These are phyloP conservation scores for Melanogaster broomeanus DNA, from an alignment of 768 basidiomycete species.

Conservation along the genomic window DNA sequence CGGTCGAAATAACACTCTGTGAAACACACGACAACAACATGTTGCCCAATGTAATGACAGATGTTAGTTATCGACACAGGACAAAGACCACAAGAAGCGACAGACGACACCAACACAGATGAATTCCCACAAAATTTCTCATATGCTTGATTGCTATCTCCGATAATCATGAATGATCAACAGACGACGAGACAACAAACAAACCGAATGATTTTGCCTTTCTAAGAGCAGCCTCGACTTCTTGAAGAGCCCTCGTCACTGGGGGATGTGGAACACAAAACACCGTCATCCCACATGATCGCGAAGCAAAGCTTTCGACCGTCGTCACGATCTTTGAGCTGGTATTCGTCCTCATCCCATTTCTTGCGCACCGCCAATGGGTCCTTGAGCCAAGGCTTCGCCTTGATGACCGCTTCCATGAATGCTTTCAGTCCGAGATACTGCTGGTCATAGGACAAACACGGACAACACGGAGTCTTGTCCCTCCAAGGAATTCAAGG, in stretches of 20 bases:
- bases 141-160: constrained; percentile 68
- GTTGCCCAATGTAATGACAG: constrained; percentile 22
- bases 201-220: constrained; percentile 67
- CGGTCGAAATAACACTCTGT: too few relatives aligned
- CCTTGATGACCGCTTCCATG: constrained; percentile 59
- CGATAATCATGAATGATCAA: constrained; percentile 48
- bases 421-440: constrained; percentile 62
- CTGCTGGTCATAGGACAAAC: constrained; percentile 65
- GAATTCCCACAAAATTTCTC: too few relatives aligned
- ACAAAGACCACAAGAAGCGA: constrained; percentile 4
- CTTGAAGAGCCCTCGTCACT: constrained; percentile 56
- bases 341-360: constrained; percentile 64
- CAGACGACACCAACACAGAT: too few relatives aligned
- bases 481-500: constrained; percentile 65
- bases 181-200: constrained; percentile 1
- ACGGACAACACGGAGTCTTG: constrained; percentile 73
- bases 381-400: constrained; percentile 68
- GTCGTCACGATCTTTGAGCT: constrained; percentile 55
- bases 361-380: constrained; percentile 55
- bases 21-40: too few relatives aligned
- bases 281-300: constrained; percentile 68
- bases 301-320: constrained; percentile 56
- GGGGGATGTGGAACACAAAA: constrained; percentile 67
- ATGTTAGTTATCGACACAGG: background rate
- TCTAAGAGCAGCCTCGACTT: constrained; percentile 54